Conservation (phyloP, 345 rosid genomes). For the Streptanthus diversifolius region DNA sequence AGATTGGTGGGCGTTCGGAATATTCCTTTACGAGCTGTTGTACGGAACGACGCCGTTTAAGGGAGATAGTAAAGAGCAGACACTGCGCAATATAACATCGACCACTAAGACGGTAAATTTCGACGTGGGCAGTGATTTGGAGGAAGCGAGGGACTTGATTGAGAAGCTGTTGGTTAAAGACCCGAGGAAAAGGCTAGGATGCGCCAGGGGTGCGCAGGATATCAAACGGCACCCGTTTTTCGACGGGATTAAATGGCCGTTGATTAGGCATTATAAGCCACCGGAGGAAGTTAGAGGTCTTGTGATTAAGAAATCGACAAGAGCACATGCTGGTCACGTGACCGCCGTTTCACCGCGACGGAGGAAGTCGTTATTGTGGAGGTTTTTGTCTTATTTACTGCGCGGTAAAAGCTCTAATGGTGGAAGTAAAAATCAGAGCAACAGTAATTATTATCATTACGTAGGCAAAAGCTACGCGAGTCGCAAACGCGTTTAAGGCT, state of each 20-base stretch:
- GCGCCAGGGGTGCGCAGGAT: slow-evolving; percentile 69
- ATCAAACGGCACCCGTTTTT: slow-evolving; percentile 77
- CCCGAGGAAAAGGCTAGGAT: slow-evolving; percentile 69
- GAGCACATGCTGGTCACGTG: slow-evolving; percentile 41
- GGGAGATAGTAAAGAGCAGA: slow-evolving; percentile 63
- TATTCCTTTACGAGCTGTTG: slow-evolving; percentile 62
- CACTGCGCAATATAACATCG: slow-evolving; percentile 64
- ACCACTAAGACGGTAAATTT: slow-evolving; percentile 37
- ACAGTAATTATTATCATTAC: slow-evolving; percentile 43
- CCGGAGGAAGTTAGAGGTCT: slow-evolving; percentile 65
- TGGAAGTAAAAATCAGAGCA: slow-evolving; percentile 35
- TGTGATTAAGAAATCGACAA: slow-evolving; percentile 37
- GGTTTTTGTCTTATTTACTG: slow-evolving; percentile 39
- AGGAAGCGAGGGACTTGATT: slow-evolving; percentile 69
- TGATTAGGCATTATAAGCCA: slow-evolving; percentile 72
- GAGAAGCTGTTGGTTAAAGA: slow-evolving; percentile 73
- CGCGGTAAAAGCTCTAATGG: slow-evolving; percentile 28
- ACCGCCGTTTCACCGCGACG: slow-evolving; percentile 30
- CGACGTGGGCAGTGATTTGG: slow-evolving; percentile 33
- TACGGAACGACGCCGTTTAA: slow-evolving; percentile 82
- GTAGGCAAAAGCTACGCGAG: slow-evolving; percentile 36
- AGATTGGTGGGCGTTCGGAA: slow-evolving; percentile 97
- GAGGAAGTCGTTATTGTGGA: slow-evolving; percentile 49
- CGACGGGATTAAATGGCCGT: slow-evolving; percentile 69
- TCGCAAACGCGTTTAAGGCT: slow-evolving; percentile 37